A percentile compares a stretch with the other conserved stretches of the same genome.
These are phyloP conservation scores for Colletotrichum destructivum DNA, from an alignment of 2,329 filamentous ascomycete genomes.

Conservation along the genomic window DNA sequence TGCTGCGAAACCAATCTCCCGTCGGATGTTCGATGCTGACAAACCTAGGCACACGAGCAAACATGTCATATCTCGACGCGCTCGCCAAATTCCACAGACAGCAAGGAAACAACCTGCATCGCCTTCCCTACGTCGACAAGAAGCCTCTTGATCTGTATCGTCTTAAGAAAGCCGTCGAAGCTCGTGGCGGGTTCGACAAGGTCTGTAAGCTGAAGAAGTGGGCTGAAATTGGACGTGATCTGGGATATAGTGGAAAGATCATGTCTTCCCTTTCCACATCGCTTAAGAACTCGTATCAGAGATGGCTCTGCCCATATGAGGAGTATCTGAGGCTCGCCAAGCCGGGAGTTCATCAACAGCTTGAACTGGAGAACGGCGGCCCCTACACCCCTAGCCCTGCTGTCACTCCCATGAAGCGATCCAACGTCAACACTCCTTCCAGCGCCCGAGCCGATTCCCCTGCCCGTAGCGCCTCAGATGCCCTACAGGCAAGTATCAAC, in stretches of 20 bases:
- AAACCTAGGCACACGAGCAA: constrained; percentile 85
- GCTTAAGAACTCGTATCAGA: constrained; percentile 97
- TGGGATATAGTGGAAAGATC: constrained; percentile 99
- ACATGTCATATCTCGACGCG: constrained; percentile 95
- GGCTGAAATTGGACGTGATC: constrained; percentile 96
- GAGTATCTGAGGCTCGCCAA: constrained; percentile 93
- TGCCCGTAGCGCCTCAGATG: constrained; percentile 69
- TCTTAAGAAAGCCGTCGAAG: constrained; percentile 96
- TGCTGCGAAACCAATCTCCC: constrained; percentile 28
- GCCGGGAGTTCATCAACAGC: constrained; percentile 94
- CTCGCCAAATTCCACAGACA: constrained; percentile 97
- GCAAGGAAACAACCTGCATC: constrained; percentile 92
- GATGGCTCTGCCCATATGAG: constrained; percentile 97
- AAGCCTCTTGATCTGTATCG: constrained; percentile 96
- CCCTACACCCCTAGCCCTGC: constrained; percentile 84
- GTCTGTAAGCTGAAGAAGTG: constrained; percentile 99
- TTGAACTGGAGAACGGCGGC: constrained; percentile 93
- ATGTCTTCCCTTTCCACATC: constrained; percentile 99
- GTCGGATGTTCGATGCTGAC: constrained; percentile 51
- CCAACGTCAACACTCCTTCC: constrained; percentile 71
- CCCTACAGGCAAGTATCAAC: constrained; percentile 65
- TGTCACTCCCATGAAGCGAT: constrained; percentile 80
- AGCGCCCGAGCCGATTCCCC: constrained; percentile 77
- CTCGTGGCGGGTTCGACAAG: constrained; percentile 93
- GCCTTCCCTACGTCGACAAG: constrained; percentile 97